Conservation (phyloP, 2,329 filamentous ascomycete species). For the Pestalotiopsis sp. region DNA sequence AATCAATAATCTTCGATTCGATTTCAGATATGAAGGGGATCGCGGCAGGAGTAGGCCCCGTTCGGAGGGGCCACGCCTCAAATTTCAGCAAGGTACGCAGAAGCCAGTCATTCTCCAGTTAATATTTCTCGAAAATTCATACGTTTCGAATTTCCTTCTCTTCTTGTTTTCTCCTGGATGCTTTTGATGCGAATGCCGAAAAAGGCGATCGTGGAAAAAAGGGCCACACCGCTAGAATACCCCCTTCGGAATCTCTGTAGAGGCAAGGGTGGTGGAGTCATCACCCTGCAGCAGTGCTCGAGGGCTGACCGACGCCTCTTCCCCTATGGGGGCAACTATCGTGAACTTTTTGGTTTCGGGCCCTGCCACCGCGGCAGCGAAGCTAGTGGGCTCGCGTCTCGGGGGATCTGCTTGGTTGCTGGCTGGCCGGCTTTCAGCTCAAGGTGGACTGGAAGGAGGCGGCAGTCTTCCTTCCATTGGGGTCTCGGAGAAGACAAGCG, state of each 20-base stretch:
- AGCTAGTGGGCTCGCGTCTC: neutral
- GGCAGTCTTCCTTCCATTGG: neutral
- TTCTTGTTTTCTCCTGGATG: neutral
- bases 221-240: neutral
- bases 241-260: neutral
- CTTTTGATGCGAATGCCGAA: neutral
- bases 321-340: neutral
- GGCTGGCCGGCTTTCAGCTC: neutral
- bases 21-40: conserved; percentile 34
- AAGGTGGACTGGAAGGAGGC: neutral
- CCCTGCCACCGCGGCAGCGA: neutral
- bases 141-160: neutral
- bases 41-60: conserved; percentile 33
- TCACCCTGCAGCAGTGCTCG: neutral
- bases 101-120: neutral
- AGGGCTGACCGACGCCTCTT: neutral
- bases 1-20: neutral
- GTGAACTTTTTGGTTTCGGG: neutral
- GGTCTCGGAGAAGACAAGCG: neutral
- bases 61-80: conserved; percentile 40
- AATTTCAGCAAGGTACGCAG: conserved; percentile 36
- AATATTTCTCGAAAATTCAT: neutral
- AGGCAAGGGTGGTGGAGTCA: neutral
- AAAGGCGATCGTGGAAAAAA: neutral
- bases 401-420: neutral